Evolutionary conservation across 768 basidiomycete species (phyloP), one percentile per base, ranked within the genome.

Genomic region (Mycena filopes): DNA sequence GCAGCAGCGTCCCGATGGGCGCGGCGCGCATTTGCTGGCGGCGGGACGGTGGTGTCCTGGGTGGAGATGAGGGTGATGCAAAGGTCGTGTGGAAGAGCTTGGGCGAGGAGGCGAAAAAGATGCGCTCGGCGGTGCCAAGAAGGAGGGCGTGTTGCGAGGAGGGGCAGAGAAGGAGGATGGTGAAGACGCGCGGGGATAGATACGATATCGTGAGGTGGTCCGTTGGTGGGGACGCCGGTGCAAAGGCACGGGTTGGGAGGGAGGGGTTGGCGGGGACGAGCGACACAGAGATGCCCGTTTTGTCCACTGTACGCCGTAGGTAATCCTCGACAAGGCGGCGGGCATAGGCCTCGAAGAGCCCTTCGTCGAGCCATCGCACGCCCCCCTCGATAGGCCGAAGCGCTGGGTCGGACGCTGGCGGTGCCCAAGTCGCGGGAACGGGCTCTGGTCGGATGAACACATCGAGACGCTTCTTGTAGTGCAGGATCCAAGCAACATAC

Each of bases 361-460:
- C 70, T 55, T 77, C 78, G 1, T 65, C 56, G 1, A 78, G 69
- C 77, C 79, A 82, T 38, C 77, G 77, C 0, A 82, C 73, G 20
- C 80, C 81, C 21, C 78, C 81, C 10, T 70, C 70, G 13, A 60
- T 25, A 18, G 55, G n/a, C 21, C 41, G 47, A 10, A 50, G 61
- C 15, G 55, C 21, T 15, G 43, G 28, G 41, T 21, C 25, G 20
- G 45, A 31, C 3, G 29, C 25, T 21, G 54, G 25, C n/a, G 53
- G 20, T 4, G n/a, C 9, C 65, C 65, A 63, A 2, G 58, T 46
- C 45, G 25, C 66, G 18, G 83, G 82, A 26, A 77, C 70, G 2
- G 87, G 88, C 57, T 89, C 89, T 0, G 90, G 90, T 12, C 89
- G 79, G 26, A 84, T 78, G 67, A 81, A 89, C 0, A 91, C 84